Percentiles rank a stretch among this genome's conserved stretches.
Conservation (phyloP, 2,329 filamentous ascomycete species). For the Ceratocystis albifundus region DNA sequence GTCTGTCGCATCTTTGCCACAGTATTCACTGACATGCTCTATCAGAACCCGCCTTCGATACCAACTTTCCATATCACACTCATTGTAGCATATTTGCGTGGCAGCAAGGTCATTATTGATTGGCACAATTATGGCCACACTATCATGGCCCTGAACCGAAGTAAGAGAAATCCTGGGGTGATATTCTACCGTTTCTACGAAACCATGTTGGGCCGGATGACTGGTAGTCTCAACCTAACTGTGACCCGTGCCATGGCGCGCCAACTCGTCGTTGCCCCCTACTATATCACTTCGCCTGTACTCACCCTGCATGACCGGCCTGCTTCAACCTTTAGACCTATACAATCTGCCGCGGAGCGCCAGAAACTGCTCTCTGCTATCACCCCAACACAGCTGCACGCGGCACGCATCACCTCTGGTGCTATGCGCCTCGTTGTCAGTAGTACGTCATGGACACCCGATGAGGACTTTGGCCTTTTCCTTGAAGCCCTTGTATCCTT, state of each 20-base stretch:
- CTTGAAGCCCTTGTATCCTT: constrained; percentile 72
- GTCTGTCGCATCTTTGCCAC: not conserved
- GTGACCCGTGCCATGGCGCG: constrained; percentile 82
- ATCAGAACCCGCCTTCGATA: constrained; percentile 84
- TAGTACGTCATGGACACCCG: constrained; percentile 93
- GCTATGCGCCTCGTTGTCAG: constrained; percentile 65
- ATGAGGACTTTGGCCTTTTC: constrained; percentile 86
- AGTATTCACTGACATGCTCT: not conserved
- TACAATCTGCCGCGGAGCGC: constrained; percentile 39
- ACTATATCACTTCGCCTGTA: constrained; percentile 52
- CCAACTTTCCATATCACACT: constrained; percentile 72
- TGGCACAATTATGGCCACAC: constrained; percentile 99
- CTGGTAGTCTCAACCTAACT: constrained; percentile 63
- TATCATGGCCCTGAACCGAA: constrained; percentile 58
- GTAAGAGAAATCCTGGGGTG: constrained; percentile 60
- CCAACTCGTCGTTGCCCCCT: constrained; percentile 53
- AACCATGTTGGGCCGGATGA: constrained; percentile 53
- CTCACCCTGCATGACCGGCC: constrained; percentile 78
- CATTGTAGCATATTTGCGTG: constrained; percentile 60
- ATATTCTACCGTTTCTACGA: constrained; percentile 68
- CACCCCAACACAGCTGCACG: constrained; percentile 50
- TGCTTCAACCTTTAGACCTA: constrained; percentile 66
- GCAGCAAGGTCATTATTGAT: constrained; percentile 76
- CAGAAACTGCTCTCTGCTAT: constrained; percentile 52
- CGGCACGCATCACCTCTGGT: constrained; percentile 46